phyloP scores from a whole-genome alignment of 768 basidiomycete species.

The Collybia sordida region DNA sequence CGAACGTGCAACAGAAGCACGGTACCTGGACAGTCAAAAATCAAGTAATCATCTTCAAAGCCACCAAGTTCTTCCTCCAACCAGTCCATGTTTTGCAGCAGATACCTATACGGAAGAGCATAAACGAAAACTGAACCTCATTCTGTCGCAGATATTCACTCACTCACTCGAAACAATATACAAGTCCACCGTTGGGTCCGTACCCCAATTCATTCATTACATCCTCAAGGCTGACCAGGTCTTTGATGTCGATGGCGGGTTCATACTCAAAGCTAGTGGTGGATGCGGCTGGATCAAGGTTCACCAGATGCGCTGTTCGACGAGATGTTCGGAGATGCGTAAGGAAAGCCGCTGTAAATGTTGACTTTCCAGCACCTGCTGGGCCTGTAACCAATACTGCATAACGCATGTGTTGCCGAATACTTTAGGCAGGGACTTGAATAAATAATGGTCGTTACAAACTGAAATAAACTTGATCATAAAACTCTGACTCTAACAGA shows the following conservation, averaged over 20 bases:
- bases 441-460: too few relatives aligned
- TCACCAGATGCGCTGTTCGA: constrained; percentile 89
- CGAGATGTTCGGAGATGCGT: constrained; percentile 85
- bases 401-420: constrained; percentile 66
- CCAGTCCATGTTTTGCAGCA: constrained; percentile 98
- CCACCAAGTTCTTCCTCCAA: constrained; percentile 93
- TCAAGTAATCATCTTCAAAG: constrained; percentile 93
- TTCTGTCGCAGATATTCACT: constrained; percentile 31
- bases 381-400: constrained; percentile 92
- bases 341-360: constrained; percentile 84
- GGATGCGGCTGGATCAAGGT: constrained; percentile 93
- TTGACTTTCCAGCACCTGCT: constrained; percentile 97
- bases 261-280: constrained; percentile 87
- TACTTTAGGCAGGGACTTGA: too few relatives aligned
- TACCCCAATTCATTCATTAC: constrained; percentile 94
- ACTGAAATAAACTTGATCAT: background rate
- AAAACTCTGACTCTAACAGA: background rate
- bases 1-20: background rate
- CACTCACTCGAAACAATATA: constrained; percentile 99
- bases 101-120: constrained; percentile 60
- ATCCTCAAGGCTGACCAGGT: constrained; percentile 89
- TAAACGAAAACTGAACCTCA: background rate
- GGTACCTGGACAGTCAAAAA: constrained; percentile 87
- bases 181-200: constrained; percentile 95
- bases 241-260: constrained; percentile 91